A percentile compares a stretch with the other conserved stretches of the same genome.
Evolutionary conservation across 1,284 basidiomycete genomes (phyloP).

Genomic region (Cystobasidium pallidum): DNA sequence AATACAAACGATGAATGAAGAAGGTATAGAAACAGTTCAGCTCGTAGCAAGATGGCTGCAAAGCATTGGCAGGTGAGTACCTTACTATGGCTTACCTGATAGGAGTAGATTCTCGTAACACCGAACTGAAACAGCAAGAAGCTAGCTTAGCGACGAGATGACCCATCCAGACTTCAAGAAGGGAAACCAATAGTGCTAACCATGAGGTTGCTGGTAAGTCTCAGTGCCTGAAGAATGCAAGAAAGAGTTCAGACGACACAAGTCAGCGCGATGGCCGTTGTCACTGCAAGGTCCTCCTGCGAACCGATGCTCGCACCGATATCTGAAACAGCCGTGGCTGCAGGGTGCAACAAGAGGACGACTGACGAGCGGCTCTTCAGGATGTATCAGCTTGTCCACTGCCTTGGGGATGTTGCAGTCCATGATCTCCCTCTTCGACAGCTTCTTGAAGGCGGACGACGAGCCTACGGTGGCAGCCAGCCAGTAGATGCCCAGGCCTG

Average conservation of each 20-base stretch:
- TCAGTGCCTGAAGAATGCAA: constrained; percentile 17
- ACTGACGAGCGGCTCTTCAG: constrained; percentile 50
- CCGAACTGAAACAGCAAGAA: constrained; percentile 26
- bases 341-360: neutral
- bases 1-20: neutral
- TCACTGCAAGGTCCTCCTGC: neutral
- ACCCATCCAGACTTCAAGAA: neutral
- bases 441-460: constrained; percentile 44
- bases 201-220: constrained; percentile 43
- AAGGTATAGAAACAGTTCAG: neutral
- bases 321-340: neutral
- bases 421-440: constrained; percentile 49
- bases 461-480: constrained; percentile 50
- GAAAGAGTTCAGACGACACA: neutral
- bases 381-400: constrained; percentile 48
- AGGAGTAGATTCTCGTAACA: constrained; percentile 39
- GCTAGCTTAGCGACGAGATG: no score
- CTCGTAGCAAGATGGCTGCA: neutral
- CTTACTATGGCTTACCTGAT: constrained; percentile 16
- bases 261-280: neutral
- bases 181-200: neutral
- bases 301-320: constrained; percentile 1
- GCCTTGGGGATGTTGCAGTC: constrained; percentile 48
- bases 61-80: neutral
- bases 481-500: constrained; percentile 51